Base-by-base conservation (phyloP, 2,329 filamentous ascomycete species). In the Chaetomiaceae sp. region DNA sequence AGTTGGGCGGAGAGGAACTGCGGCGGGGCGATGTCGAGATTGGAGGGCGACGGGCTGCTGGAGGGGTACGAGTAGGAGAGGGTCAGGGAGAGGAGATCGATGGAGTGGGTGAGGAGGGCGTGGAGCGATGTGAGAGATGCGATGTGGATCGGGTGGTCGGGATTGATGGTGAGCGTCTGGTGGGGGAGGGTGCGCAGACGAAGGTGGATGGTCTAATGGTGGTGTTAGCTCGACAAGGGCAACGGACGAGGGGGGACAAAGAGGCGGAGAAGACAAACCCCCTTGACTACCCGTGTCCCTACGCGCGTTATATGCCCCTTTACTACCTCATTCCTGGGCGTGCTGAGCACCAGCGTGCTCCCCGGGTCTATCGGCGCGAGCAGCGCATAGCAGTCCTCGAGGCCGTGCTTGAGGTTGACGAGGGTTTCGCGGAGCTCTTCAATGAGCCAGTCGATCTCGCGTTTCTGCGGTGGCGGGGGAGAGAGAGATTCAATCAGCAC, bases 271-370 rank as follows among this genome's bases (percentile, higher is more conserved):
- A 34, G 23, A 77, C 84, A 61, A 75, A 91, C 88, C 58, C 90
- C 92, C 67, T 95, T 96, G 56, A 95, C 86, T 57, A 99, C 86
- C 45, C 86, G 83, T n/a, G 89, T 89, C 34, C 93, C 93, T 31
- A 95, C 82, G 48, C 93, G 82, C 1, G 92, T 97, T 54, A 97
- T 82, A 61, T 89, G 88, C 16, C 93, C 93, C 68, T 99, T 99
- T 56, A 97, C 83, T 59, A 81, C 83, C 72, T 99, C 93, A 49
- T 89, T 92, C 50, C 91, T 82, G 50, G 86, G 79, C 13, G 91
- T 95, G 55, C 87, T 93, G 58, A 99, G 78, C 25, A 93, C 91
- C 23, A 99, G 81, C 1, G 92, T 99, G 61, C 85, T 91, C 8
- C 90, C 90, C 1, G 86, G 84, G 64, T 95, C 89, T 56, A 85